These are phyloP conservation scores for Alternaria triticina DNA, from an alignment of 2,329 filamentous ascomycete species.

Conservation along the genomic window DNA sequence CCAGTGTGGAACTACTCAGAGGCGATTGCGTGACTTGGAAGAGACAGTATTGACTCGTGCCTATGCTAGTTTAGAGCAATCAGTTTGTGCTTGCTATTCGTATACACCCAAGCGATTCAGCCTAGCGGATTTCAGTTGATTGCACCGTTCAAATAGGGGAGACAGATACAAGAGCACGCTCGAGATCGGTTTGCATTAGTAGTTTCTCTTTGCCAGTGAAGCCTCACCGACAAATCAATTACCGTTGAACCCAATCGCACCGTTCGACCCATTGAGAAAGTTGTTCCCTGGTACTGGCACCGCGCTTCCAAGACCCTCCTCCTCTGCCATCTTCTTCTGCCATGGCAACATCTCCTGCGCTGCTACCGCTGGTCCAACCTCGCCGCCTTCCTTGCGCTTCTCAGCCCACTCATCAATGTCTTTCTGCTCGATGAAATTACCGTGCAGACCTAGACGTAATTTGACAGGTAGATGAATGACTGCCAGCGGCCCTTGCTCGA, in stretches of 20 bases:
- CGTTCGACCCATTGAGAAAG: neutral
- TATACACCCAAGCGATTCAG: neutral
- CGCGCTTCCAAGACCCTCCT: slow-evolving; percentile 11
- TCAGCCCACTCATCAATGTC: slow-evolving; percentile 40
- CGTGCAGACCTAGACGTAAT: slow-evolving; percentile 40
- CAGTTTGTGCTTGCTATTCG: no score
- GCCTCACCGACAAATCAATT: neutral
- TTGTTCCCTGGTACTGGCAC: neutral
- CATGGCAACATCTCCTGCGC: slow-evolving; percentile 35
- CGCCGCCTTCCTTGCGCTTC: slow-evolving; percentile 36
- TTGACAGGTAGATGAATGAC: slow-evolving; percentile 51
- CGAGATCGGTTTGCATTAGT: neutral
- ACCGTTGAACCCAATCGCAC: neutral
- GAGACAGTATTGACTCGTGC: neutral
- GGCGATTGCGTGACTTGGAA: neutral
- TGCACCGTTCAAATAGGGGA: neutral
- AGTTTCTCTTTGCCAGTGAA: neutral
- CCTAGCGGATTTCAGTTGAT: neutral
- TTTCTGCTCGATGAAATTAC: slow-evolving; percentile 41
- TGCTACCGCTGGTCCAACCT: slow-evolving; percentile 29
- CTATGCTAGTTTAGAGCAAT: neutral
- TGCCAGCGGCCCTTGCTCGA: slow-evolving; percentile 49
- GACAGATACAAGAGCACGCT: neutral
- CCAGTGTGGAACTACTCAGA: no score
- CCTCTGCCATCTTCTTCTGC: slow-evolving; percentile 36